Percentiles rank a stretch among this genome's conserved stretches.
Conservation (phyloP, 2,329 filamentous ascomycete genomes). For the Alternaria novae-zelandiae region DNA sequence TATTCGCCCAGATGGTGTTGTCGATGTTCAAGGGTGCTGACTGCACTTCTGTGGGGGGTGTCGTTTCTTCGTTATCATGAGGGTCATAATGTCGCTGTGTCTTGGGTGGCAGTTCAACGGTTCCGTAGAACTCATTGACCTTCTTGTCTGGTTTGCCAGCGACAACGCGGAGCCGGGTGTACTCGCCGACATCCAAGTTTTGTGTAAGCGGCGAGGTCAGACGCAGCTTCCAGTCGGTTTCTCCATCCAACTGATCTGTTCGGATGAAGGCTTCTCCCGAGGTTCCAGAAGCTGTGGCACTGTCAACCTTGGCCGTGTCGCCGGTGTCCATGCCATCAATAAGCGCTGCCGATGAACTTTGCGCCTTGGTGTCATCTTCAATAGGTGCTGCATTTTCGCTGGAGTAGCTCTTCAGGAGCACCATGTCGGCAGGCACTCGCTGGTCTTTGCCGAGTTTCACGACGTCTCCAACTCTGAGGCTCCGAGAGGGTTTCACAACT, state of each 20-base stretch:
- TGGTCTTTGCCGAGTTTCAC: conserved; percentile 91
- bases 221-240: conserved; percentile 98
- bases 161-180: conserved; percentile 70
- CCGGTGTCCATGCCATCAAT: conserved; percentile 27
- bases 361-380: conserved; percentile 1
- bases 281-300: conserved; percentile 39
- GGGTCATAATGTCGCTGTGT: conserved; percentile 57
- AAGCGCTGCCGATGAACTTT: conserved; percentile 19
- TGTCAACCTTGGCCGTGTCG: conserved; percentile 22
- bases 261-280: conserved; percentile 93
- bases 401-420: conserved; percentile 83
- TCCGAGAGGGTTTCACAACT: conserved; percentile 79
- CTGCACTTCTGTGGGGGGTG: conserved; percentile 43
- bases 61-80: conserved; percentile 35
- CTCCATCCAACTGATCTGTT: conserved; percentile 95
- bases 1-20: conserved; percentile 99
- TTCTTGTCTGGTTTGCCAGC: conserved; percentile 91
- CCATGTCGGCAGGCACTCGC: conserved; percentile 90
- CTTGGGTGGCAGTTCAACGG: conserved; percentile 73
- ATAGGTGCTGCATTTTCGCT: conserved; percentile 23
- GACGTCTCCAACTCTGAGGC: conserved; percentile 94
- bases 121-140: conserved; percentile 95
- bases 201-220: conserved; percentile 87
- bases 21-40: conserved; percentile 86
- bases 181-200: conserved; percentile 72